A percentile compares a stretch with the other conserved stretches of the same genome.
Evolutionary conservation across 345 rosid genomes (phyloP).

Genomic region (Microthlaspi erraticum): DNA sequence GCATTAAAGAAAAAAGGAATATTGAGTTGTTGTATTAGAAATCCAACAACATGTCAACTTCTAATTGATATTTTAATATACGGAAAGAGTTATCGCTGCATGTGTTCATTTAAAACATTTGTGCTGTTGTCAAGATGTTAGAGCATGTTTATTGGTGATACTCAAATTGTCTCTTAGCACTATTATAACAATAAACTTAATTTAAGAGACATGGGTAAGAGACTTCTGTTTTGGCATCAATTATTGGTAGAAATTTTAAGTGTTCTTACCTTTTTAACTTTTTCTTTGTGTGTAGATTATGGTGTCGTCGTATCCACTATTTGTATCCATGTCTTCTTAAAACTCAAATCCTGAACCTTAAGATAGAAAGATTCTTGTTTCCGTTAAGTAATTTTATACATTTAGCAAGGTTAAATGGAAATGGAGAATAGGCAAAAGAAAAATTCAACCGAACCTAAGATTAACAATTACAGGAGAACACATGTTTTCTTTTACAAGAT

Average conservation of each 20-base stretch:
- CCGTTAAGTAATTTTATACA: neutral
- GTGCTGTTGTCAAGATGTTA: constrained; percentile 22
- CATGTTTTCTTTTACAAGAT: neutral
- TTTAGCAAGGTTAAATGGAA: neutral
- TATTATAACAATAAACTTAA: too few species aligned
- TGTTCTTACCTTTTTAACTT: too few species aligned
- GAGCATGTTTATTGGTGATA: too few species aligned
- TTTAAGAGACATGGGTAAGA: too few species aligned
- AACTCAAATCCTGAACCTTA: neutral
- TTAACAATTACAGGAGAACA: constrained; percentile 5
- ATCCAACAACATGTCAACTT: constrained; percentile 20
- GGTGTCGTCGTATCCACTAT: too few species aligned
- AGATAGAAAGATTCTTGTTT: neutral
- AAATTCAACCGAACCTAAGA: constrained; percentile 6
- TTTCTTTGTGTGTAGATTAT: too few species aligned
- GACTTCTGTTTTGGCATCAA: too few species aligned
- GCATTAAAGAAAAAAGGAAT: neutral
- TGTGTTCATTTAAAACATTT: constrained; percentile 29
- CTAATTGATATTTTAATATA: neutral
- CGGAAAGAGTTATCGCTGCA: constrained; percentile 5
- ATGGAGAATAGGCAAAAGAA: neutral
- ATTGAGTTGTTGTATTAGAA: constrained; percentile 3
- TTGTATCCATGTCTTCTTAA: constrained; percentile 2
- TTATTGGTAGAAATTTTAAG: too few species aligned
- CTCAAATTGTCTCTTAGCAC: too few species aligned